Percentiles rank a stretch among this genome's conserved stretches.
phyloP scores from a whole-genome alignment of 106 monocot species.

The Chionographis japonica region DNA sequence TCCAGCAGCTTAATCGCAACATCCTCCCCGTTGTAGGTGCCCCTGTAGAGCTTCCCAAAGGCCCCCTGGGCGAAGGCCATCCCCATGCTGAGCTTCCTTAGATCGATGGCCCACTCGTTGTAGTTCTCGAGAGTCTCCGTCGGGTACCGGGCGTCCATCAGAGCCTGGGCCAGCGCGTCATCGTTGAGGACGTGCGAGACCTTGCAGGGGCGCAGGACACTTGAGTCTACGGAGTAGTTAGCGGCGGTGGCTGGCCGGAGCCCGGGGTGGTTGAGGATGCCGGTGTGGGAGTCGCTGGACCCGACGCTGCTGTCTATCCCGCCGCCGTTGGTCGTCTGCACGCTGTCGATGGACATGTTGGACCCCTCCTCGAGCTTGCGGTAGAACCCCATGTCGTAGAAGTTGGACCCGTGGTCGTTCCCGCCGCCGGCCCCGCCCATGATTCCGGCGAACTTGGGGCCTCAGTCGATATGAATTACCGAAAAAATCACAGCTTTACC shows the following conservation, averaged over 20 bases:
- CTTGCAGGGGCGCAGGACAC: constrained; percentile 8
- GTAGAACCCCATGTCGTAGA: constrained; percentile 17
- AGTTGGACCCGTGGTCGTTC: neutral
- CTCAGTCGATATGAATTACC: constrained; percentile 1
- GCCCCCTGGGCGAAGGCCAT: constrained; percentile 21
- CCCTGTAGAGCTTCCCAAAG: constrained; percentile 25
- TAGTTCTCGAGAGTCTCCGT: constrained; percentile 14
- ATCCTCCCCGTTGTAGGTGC: constrained; percentile 29
- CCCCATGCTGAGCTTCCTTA: constrained; percentile 20
- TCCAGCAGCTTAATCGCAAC: constrained; percentile 22
- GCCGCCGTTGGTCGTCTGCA: constrained; percentile 7
- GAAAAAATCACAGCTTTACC: neutral
- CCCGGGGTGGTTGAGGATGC: constrained; percentile 26
- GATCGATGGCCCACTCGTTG: constrained; percentile 20
- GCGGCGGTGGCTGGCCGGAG: constrained; percentile 6
- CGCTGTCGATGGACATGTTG: constrained; percentile 24
- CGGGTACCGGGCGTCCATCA: constrained; percentile 15
- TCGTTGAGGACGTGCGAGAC: constrained; percentile 7
- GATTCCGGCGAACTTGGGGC: constrained; percentile 14
- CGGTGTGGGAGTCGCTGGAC: constrained; percentile 16
- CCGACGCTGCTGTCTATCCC: constrained; percentile 12
- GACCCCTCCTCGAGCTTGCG: constrained; percentile 21
- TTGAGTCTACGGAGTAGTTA: constrained; percentile 13
- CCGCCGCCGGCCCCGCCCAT: constrained; percentile 8
- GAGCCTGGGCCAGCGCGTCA: constrained; percentile 12